Base-by-base conservation (phyloP, 2,329 filamentous ascomycete species). In the Endothia cerciana region DNA sequence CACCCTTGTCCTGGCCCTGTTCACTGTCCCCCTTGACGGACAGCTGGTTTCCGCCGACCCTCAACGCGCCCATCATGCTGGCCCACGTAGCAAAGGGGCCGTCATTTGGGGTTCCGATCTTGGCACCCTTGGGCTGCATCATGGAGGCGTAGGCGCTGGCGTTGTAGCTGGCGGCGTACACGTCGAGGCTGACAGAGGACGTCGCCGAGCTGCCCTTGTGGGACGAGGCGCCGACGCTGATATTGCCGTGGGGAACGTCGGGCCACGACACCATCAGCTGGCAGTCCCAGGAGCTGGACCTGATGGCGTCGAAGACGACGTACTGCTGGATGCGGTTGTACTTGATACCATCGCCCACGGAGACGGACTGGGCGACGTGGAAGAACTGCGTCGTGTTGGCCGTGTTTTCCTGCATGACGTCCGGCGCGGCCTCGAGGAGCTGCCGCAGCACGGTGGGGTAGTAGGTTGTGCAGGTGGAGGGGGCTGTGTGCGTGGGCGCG, bases 211-310 rank as follows among this genome's bases (percentile, higher is more conserved):
- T 30, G 25, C 64, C 66, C n/a, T 30, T 38, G 0, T 7, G 53
- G 30, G 66, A 65, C 30, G 61, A 65, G 3, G 45, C 53, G 13
- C 22, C 47, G 15, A 64, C 56, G 4, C 47, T 60, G 40, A 68
- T 43, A 30, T 47, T 38, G 36, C 66, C 60, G 10, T 51, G 56
- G 7, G 40, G 41, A 56, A 28, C 41, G 13, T 65, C 49, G 15
- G 66, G 66, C 66, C 66, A 68, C 15, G 66, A 68, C 10, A 68
- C 58, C 66, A 68, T 68, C 47, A 68, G 64, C 45, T 68, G 66
- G 38, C 66, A 68, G 33, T 68, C 64, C 66, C 64, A 68, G 22
- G 66, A 68, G 49, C 60, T 61, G 51, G 60, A 38, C 40, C 56
- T 17, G 43, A 68, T 66, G 22, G 60, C 51, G 47, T 66, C 64